Conservation (phyloP, 192 early-diverging fungal genomes). For the Phycomyces nitens region DNA sequence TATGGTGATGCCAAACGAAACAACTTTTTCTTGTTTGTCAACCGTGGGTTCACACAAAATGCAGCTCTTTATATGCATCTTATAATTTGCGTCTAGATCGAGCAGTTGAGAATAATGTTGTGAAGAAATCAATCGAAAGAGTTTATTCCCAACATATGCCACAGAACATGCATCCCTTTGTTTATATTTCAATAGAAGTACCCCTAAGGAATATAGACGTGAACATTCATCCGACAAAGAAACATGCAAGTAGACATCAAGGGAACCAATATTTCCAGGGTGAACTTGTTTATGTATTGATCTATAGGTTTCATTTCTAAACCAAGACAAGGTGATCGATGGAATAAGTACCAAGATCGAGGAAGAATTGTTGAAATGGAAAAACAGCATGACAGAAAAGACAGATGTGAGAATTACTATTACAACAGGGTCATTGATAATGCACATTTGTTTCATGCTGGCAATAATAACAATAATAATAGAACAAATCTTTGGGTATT, state of each 20-base stretch:
- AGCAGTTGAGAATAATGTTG: neutral
- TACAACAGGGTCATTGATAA: neutral
- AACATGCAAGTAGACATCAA: neutral
- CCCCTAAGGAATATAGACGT: conserved; percentile 4
- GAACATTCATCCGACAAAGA: conserved; percentile 14
- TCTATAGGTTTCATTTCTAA: neutral
- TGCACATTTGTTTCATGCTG: neutral
- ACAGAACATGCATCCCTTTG: neutral
- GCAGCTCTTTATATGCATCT: no score
- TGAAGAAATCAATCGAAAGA: neutral
- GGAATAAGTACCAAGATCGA: neutral
- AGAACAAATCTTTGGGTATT: neutral
- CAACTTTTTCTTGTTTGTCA: conserved; percentile 9
- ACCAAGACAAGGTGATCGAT: conserved; percentile 1
- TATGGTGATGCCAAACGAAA: neutral
- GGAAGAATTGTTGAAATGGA: neutral
- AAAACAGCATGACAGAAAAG: neutral
- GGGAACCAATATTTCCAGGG: neutral
- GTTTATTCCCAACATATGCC: neutral
- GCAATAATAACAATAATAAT: neutral
- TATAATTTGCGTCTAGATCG: conserved; percentile 13
- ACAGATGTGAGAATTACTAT: neutral
- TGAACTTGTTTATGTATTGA: neutral
- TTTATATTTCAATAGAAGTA: conserved; percentile 6
- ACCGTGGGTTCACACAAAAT: no score